Conservation (phyloP, 768 basidiomycete genomes). For the Suillus cothurnatus region DNA sequence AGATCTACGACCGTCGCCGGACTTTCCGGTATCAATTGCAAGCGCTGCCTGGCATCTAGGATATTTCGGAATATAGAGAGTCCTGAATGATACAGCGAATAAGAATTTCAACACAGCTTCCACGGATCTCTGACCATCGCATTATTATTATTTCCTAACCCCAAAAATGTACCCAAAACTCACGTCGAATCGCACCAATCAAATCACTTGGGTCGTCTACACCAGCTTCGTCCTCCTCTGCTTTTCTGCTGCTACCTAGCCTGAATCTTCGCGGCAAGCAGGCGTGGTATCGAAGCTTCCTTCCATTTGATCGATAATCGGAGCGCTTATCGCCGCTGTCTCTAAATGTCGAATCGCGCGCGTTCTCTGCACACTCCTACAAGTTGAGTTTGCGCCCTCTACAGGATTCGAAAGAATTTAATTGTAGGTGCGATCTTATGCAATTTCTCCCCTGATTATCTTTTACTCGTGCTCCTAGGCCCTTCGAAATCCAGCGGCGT, state of each 20-base stretch:
- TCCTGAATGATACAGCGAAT: slow-evolving; percentile 5
- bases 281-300: slow-evolving; percentile 19
- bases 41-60: slow-evolving; percentile 4
- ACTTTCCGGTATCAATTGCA: background rate
- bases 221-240: slow-evolving; percentile 22
- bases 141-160: slow-evolving; percentile 5
- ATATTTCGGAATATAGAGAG: slow-evolving; percentile 2
- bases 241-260: slow-evolving; percentile 30
- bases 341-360: slow-evolving; percentile 1
- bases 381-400: slow-evolving; percentile 5
- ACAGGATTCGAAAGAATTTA: background rate
- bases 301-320: slow-evolving; percentile 26
- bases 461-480: background rate
- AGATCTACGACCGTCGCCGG: background rate
- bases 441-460: background rate
- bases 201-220: background rate
- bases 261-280: slow-evolving; percentile 14
- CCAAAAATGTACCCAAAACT: slow-evolving; percentile 2
- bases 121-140: slow-evolving; percentile 5
- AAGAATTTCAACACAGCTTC: slow-evolving; percentile 1
- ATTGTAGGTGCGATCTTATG: background rate
- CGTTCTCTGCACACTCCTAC: background rate
- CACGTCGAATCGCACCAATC: slow-evolving; percentile 9
- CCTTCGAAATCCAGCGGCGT: background rate
- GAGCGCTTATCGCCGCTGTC: slow-evolving; percentile 22